A percentile compares a stretch with the other conserved stretches of the same genome.
phyloP scores from a whole-genome alignment of 192 early-diverging fungal species.

The Martensiomyces pterosporus region DNA sequence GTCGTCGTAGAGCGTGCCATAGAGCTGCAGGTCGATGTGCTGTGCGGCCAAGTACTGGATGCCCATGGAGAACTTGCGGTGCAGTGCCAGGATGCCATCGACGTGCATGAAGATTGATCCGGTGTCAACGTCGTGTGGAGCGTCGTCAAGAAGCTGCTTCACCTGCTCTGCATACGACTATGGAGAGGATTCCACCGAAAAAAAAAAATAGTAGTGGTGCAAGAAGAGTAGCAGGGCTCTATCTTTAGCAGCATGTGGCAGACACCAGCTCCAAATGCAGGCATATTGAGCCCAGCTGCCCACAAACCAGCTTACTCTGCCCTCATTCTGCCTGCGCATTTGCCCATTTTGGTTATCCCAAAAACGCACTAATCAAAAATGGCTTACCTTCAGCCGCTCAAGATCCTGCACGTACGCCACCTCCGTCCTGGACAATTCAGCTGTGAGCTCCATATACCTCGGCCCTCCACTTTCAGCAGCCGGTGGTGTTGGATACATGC shows the following conservation, averaged over 20 bases:
- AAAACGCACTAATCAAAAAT: too few relatives aligned
- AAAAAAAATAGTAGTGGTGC: too few relatives aligned
- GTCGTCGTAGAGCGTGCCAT: conserved; percentile 18
- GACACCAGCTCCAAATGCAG: too few relatives aligned
- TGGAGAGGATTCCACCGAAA: too few relatives aligned
- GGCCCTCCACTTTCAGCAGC: conserved; percentile 7
- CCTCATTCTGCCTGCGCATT: too few relatives aligned
- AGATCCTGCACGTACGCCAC: conserved; percentile 48
- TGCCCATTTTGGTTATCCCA: too few relatives aligned
- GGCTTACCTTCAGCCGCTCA: conserved; percentile 34
- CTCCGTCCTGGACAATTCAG: conserved; percentile 45
- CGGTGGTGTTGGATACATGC: conserved; percentile 28
- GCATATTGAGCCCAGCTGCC: too few relatives aligned
- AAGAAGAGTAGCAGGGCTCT: too few relatives aligned
- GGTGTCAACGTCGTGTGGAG: conserved; percentile 10
- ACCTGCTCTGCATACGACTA: conserved; percentile 22
- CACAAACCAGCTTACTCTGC: too few relatives aligned
- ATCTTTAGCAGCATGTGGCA: too few relatives aligned
- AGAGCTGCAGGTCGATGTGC: conserved; percentile 21
- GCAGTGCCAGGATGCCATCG: conserved; percentile 24
- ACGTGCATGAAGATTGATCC: conserved; percentile 22
- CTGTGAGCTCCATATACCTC: conserved; percentile 20
- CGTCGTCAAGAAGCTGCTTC: conserved; percentile 12
- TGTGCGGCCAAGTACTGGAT: conserved; percentile 44
- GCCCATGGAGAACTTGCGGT: conserved; percentile 38